These are phyloP conservation scores for Pseudocercospora crystallina DNA, from an alignment of 2,329 filamentous ascomycete species.

Conservation along the genomic window DNA sequence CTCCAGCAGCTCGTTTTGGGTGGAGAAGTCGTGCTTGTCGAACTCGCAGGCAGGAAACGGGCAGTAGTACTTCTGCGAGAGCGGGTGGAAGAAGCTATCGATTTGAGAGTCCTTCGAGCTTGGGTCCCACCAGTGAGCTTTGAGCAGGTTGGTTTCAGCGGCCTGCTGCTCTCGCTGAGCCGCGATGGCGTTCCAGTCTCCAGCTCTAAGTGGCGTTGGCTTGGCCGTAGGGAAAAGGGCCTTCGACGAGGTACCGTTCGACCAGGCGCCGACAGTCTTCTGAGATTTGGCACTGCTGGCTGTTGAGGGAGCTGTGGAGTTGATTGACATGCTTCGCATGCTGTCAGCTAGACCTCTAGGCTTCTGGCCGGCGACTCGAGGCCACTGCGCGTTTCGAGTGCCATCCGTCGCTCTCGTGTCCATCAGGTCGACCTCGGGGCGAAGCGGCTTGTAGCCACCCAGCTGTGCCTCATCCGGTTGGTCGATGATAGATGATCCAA, in stretches of 20 bases:
- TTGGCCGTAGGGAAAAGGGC: conserved; percentile 17
- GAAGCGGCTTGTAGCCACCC: conserved; percentile 21
- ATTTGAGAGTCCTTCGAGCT: conserved; percentile 45
- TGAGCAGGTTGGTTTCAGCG: conserved; percentile 7
- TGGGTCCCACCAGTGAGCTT: conserved; percentile 20
- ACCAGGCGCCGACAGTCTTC: neutral
- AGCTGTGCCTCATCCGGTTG: conserved; percentile 18
- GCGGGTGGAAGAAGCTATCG: conserved; percentile 47
- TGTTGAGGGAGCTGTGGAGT: neutral
- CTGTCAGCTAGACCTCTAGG: neutral
- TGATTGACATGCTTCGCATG: conserved; percentile 12
- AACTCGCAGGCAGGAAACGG: conserved; percentile 52
- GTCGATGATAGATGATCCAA: conserved; percentile 10
- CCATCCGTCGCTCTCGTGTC: conserved; percentile 1
- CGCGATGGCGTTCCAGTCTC: conserved; percentile 13
- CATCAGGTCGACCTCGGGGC: conserved; percentile 12
- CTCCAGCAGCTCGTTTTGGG: conserved; percentile 26
- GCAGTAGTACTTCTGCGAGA: conserved; percentile 53
- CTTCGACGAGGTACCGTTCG: conserved; percentile 7
- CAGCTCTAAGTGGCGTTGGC: conserved; percentile 5
- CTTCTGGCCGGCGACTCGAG: neutral
- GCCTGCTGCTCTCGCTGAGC: neutral
- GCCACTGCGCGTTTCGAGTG: neutral
- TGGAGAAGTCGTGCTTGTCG: conserved; percentile 31
- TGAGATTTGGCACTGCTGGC: neutral